Conservation (phyloP, 1,284 basidiomycete species). For the Leccinum ponderosum region DNA sequence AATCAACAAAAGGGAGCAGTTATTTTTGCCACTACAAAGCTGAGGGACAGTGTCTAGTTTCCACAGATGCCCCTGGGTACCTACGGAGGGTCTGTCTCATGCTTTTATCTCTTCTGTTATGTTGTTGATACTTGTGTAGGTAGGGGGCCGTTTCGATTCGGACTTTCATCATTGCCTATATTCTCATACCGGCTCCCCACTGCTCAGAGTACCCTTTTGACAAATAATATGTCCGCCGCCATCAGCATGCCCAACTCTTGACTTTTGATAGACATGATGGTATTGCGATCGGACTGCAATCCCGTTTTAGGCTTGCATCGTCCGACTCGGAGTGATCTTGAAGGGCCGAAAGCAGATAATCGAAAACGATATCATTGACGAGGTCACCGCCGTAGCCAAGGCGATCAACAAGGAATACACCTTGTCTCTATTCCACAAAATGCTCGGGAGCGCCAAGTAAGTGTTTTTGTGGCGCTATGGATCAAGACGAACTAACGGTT, state of each 20-base stretch:
- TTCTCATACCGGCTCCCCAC: slow-evolving; percentile 66
- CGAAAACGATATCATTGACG: slow-evolving; percentile 91
- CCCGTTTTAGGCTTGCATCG: slow-evolving; percentile 81
- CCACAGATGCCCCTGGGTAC: slow-evolving; percentile 82
- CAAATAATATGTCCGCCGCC: slow-evolving; percentile 74
- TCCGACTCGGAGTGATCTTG: slow-evolving; percentile 77
- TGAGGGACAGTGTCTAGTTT: slow-evolving; percentile 75
- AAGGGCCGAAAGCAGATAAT: slow-evolving; percentile 91
- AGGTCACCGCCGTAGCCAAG: slow-evolving; percentile 58
- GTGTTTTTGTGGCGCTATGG: slow-evolving; percentile 10
- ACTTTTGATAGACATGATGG: slow-evolving; percentile 58
- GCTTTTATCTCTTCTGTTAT: not conserved
- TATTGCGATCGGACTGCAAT: slow-evolving; percentile 5
- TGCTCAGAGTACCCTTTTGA: slow-evolving; percentile 78
- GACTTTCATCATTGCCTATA: slow-evolving; percentile 78
- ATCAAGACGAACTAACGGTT: not conserved
- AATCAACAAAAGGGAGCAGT: slow-evolving; percentile 81
- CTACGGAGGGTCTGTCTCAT: slow-evolving; percentile 64
- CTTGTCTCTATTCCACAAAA: too few species aligned
- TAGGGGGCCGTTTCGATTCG: slow-evolving; percentile 76
- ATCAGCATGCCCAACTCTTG: slow-evolving; percentile 86
- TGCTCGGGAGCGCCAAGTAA: too few species aligned
- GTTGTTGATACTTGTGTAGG: slow-evolving; percentile 48
- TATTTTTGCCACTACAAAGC: slow-evolving; percentile 76
- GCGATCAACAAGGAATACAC: too few species aligned